phyloP scores from a whole-genome alignment of 1,284 basidiomycete species.

The Cutaneotrichosporon sp. region DNA sequence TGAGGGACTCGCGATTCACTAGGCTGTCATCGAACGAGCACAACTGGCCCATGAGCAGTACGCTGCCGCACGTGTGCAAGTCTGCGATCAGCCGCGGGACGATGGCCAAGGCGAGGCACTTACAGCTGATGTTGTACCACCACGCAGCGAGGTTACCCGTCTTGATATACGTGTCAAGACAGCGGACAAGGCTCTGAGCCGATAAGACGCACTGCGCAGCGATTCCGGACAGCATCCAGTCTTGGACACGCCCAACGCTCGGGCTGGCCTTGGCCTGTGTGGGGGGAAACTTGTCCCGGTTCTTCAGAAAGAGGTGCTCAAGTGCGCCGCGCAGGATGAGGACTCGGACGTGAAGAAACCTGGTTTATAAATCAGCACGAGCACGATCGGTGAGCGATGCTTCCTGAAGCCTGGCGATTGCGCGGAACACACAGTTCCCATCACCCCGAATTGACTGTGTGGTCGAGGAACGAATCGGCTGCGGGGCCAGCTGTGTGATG shows the following conservation, averaged over 20 bases:
- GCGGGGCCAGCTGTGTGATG: too few species aligned
- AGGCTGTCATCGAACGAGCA: background rate
- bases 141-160: slow-evolving; percentile 1
- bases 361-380: background rate
- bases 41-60: slow-evolving; percentile 1
- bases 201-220: slow-evolving; percentile 3
- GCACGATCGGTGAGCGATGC: too few species aligned
- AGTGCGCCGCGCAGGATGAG: slow-evolving; percentile 2
- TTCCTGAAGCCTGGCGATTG: too few species aligned
- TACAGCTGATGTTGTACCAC: slow-evolving; percentile 8
- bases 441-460: too few species aligned
- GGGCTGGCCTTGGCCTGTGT: background rate
- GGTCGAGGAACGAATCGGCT: too few species aligned
- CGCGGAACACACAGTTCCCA: too few species aligned
- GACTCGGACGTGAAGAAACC: slow-evolving; percentile 3
- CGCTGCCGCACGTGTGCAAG: slow-evolving; percentile 7
- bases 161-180: background rate
- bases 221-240: background rate
- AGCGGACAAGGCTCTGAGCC: background rate
- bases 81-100: background rate
- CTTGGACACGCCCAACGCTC: background rate
- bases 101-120: background rate
- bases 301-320: slow-evolving; percentile 2
- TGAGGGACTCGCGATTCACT: background rate
- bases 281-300: background rate